These are phyloP conservation scores for Thuidium tamariscinum DNA, from an alignment of 225 moss, liverwort and hornwort species.

Conservation along the genomic window DNA sequence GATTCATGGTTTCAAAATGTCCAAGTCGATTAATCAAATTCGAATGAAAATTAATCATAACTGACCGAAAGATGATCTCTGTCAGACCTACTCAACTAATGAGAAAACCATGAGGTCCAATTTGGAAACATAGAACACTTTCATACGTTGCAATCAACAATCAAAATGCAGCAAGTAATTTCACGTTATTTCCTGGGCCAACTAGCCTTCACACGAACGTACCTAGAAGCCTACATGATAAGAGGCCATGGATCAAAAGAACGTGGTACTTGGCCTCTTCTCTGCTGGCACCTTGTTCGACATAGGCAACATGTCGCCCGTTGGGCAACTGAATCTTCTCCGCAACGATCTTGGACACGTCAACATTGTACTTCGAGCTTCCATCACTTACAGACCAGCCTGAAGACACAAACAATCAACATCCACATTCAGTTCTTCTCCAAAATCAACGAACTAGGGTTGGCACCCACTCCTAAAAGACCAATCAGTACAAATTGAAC, in stretches of 20 bases:
- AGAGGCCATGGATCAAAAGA: background rate
- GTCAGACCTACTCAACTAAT: background rate
- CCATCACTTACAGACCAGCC: constrained; percentile 23
- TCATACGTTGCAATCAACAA: background rate
- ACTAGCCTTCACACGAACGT: background rate
- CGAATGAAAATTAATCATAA: background rate
- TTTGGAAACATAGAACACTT: background rate
- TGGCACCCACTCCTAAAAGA: background rate
- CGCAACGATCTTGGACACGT: constrained; percentile 25
- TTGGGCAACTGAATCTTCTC: constrained; percentile 26
- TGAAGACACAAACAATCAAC: background rate
- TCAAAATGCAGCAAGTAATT: background rate
- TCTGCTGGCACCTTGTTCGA: constrained; percentile 33
- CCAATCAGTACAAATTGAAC: background rate
- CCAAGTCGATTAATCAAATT: background rate
- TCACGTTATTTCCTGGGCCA: background rate
- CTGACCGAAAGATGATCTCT: background rate
- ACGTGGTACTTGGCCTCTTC: constrained; percentile 18
- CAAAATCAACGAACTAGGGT: background rate
- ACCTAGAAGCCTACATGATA: constrained; percentile 24
- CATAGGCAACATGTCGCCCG: constrained; percentile 25
- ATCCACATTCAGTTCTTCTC: background rate
- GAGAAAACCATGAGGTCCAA: no score
- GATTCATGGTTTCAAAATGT: background rate
- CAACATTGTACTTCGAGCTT: constrained; percentile 33